Percentiles rank a stretch among this genome's conserved stretches.
Evolutionary conservation across 208 protist genomes (phyloP).

Genomic region (Wallacemonas sp.): DNA sequence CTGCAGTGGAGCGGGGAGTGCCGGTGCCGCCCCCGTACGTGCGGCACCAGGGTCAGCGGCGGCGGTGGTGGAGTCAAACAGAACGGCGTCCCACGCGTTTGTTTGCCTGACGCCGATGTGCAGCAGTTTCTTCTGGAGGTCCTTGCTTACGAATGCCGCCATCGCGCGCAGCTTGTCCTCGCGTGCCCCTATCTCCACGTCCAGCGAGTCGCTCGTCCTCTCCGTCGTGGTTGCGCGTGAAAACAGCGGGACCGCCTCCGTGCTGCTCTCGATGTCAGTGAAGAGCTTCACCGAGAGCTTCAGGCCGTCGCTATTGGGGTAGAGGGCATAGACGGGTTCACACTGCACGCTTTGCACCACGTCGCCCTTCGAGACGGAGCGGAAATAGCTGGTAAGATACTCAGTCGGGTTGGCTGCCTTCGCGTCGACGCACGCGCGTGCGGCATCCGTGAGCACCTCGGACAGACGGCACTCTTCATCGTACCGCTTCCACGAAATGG

Average conservation of each 20-base stretch:
- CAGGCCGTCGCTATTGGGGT: conserved; percentile 17
- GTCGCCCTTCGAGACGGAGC: conserved; percentile 34
- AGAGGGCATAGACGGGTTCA: conserved; percentile 16
- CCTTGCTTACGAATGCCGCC: neutral
- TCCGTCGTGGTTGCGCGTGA: neutral
- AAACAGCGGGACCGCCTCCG: neutral
- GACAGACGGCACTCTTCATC: conserved; percentile 70
- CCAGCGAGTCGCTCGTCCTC: neutral
- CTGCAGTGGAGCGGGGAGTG: conserved; percentile 10
- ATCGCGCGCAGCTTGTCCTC: neutral
- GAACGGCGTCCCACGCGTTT: neutral
- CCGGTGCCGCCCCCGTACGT: neutral
- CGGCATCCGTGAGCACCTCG: conserved; percentile 67
- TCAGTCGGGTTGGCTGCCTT: conserved; percentile 45
- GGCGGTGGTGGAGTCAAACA: neutral
- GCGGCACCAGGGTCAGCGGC: neutral
- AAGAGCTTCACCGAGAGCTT: conserved; percentile 18
- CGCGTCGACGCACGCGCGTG: conserved; percentile 67
- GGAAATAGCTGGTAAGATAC: conserved; percentile 74
- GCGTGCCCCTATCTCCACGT: neutral
- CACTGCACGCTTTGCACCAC: conserved; percentile 27
- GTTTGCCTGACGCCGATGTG: neutral
- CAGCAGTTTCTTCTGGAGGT: conserved; percentile 1
- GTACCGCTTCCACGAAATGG: conserved; percentile 75
- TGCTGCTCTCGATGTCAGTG: conserved; percentile 11